phyloP scores from a whole-genome alignment of 768 basidiomycete genomes.

The Psilocybe sp. region DNA sequence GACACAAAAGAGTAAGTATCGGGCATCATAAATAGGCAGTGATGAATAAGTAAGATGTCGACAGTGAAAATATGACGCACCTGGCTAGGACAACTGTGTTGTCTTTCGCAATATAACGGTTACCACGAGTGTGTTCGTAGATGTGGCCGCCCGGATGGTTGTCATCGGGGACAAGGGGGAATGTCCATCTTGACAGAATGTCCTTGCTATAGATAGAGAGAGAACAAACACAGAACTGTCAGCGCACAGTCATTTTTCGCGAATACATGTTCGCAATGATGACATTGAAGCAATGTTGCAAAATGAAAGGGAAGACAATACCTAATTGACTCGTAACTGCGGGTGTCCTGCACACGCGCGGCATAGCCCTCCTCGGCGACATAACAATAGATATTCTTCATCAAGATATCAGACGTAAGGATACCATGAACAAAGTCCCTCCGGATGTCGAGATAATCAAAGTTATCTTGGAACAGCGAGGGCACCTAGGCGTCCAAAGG shows the following conservation, averaged over 20 bases:
- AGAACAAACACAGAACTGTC: background rate
- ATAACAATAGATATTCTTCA: conserved; percentile 93
- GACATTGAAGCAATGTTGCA: background rate
- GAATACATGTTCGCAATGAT: background rate
- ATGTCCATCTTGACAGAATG: conserved; percentile 90
- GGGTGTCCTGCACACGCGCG: conserved; percentile 89
- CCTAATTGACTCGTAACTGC: conserved; percentile 89
- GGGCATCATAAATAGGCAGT: background rate
- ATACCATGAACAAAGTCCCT: conserved; percentile 93
- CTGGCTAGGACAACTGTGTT: conserved; percentile 79
- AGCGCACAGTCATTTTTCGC: background rate
- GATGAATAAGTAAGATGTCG: background rate
- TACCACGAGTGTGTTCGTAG: conserved; percentile 86
- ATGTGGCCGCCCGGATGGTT: conserved; percentile 79
- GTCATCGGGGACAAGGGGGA: conserved; percentile 93
- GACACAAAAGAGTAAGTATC: background rate
- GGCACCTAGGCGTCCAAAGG: conserved; percentile 63
- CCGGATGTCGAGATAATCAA: conserved; percentile 91
- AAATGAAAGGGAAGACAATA: conserved; percentile 23
- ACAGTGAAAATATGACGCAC: conserved; percentile 36
- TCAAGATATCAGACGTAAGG: conserved; percentile 89
- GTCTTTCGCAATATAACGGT: conserved; percentile 84
- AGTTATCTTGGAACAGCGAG: conserved; percentile 96
- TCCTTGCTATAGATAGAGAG: conserved; percentile 63
- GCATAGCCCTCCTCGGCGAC: conserved; percentile 88